Conservation (phyloP, 352 stramenopile species). For the Phytophthora nicotianae region DNA sequence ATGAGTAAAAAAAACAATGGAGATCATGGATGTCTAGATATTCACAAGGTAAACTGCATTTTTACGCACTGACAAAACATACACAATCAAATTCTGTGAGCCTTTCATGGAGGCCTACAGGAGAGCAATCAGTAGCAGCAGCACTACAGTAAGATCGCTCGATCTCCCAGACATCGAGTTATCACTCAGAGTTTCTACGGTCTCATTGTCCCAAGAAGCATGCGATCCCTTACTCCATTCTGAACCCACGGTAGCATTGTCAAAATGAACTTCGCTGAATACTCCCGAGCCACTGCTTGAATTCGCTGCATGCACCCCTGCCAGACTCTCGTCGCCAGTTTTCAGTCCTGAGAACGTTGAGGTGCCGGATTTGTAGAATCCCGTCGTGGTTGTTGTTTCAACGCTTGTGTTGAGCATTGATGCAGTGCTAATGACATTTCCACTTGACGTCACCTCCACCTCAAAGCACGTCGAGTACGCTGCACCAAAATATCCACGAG, state of each 20-base stretch:
- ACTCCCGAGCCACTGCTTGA: background rate
- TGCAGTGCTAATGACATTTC: background rate
- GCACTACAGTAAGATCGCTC: background rate
- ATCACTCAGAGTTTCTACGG: background rate
- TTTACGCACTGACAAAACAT: too few species aligned
- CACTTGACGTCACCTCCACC: slow-evolving; percentile 45
- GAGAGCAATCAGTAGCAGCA: background rate
- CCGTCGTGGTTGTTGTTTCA: background rate
- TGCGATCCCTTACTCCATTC: background rate
- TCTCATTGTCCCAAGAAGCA: background rate
- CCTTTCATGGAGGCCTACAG: background rate
- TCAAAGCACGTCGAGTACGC: slow-evolving; percentile 76
- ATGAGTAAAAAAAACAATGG: slow-evolving; percentile 8
- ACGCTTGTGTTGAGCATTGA: background rate
- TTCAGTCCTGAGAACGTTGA: background rate
- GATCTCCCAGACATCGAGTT: background rate
- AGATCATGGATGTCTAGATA: too few species aligned
- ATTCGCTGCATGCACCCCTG: background rate
- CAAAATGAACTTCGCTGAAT: background rate
- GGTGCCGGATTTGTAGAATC: background rate
- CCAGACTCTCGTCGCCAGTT: background rate
- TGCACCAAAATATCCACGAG: slow-evolving; percentile 66
- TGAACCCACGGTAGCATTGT: background rate
- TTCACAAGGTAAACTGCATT: too few species aligned
- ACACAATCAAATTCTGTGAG: too few species aligned